These are phyloP conservation scores for Candida krabiensis DNA, from an alignment of 805 yeast species.

Conservation along the genomic window DNA sequence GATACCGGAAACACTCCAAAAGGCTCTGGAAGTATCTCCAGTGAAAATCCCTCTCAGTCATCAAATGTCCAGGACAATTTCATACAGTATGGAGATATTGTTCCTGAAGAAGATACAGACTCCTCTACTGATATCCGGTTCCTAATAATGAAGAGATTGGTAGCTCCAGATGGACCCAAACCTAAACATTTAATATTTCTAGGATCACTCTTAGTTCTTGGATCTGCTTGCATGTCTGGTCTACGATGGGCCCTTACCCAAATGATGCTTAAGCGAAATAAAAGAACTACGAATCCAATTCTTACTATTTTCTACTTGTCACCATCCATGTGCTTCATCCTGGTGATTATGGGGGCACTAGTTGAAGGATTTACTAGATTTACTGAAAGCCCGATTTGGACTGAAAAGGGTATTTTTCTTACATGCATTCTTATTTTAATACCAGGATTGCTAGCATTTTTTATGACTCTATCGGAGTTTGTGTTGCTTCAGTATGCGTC, in stretches of 20 bases:
- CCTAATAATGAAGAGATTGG: conserved; percentile 10
- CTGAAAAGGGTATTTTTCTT: conserved; percentile 48
- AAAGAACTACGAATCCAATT: conserved; percentile 69
- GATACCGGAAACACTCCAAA: conserved; percentile 4
- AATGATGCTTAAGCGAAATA: conserved; percentile 62
- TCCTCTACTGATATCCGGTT: not conserved
- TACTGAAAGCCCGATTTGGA: conserved; percentile 60
- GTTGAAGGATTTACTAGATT: conserved; percentile 70
- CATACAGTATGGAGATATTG: conserved; percentile 22
- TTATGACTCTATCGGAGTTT: conserved; percentile 88
- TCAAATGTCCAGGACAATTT: conserved; percentile 1
- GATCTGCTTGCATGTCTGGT: conserved; percentile 82
- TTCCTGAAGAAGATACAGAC: conserved; percentile 15
- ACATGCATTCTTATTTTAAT: conserved; percentile 62
- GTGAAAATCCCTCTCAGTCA: not conserved
- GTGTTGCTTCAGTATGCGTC: conserved; percentile 78
- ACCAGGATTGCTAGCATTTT: conserved; percentile 86
- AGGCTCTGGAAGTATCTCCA: not conserved
- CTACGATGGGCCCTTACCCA: conserved; percentile 96
- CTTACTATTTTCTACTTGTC: conserved; percentile 80
- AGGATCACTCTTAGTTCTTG: conserved; percentile 74
- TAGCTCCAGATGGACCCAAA: conserved; percentile 4
- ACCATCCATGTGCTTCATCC: conserved; percentile 73
- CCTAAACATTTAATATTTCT: conserved; percentile 32
- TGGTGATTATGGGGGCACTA: conserved; percentile 60